Percentiles rank a stretch among this genome's conserved stretches.
Conservation (phyloP, 176 grass and related monocot species). For the Oryza officinalis region DNA sequence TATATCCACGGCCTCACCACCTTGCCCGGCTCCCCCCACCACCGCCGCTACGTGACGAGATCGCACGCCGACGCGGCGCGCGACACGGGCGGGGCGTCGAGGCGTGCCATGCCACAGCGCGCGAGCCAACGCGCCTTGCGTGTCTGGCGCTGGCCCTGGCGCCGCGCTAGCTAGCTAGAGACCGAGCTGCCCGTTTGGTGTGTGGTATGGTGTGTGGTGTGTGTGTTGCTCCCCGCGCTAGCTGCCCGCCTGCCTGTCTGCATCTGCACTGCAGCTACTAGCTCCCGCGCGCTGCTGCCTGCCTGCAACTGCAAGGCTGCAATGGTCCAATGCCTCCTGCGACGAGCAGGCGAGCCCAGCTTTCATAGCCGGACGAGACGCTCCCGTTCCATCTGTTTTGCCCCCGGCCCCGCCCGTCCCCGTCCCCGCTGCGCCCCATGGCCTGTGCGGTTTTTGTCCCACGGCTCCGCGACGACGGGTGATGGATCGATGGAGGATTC, state of each 20-base stretch:
- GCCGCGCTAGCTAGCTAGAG: not conserved
- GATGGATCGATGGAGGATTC: not conserved
- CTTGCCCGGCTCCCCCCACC: not conserved
- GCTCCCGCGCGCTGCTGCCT: not conserved
- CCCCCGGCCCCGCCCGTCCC: not conserved
- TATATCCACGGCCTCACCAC: not conserved
- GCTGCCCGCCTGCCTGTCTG: not conserved
- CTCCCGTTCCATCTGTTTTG: conserved; percentile 48
- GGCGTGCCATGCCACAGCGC: not conserved
- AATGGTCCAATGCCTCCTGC: conserved; percentile 12
- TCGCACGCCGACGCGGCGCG: not conserved
- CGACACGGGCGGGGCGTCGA: not conserved
- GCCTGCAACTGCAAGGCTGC: too few relatives aligned
- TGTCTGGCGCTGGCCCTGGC: not conserved
- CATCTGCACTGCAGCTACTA: not conserved
- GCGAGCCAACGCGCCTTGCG: not conserved
- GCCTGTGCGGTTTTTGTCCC: not conserved
- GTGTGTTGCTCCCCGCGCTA: not conserved
- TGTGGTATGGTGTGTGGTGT: not conserved
- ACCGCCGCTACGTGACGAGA: conserved; percentile 1
- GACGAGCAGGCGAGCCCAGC: not conserved
- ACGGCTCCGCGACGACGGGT: not conserved
- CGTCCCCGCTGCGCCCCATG: not conserved
- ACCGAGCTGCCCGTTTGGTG: not conserved
- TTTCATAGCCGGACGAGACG: conserved; percentile 10